Evolutionary conservation across 208 protist species (phyloP), one percentile per base, ranked within the genome.

Genomic region (Leishmania turanica): DNA sequence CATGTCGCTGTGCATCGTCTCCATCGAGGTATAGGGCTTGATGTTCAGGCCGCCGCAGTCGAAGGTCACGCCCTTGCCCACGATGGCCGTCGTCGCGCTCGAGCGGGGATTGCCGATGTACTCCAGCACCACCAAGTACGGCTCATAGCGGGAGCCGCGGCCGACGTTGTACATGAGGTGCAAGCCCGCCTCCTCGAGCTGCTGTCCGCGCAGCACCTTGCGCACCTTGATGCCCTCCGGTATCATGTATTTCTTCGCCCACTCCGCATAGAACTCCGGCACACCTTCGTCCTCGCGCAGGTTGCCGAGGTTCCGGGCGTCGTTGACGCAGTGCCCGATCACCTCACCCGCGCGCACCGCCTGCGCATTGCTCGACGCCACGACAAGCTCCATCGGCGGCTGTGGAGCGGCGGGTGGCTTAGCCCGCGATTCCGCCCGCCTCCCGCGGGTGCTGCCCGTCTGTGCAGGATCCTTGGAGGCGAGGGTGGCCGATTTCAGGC

Each of bases 1-100:
- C 96, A 98, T 98, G 79, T 98, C 97, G 53, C 88, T 90, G 85
- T 98, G 95, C 97, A 98, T 98, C 66, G 92, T 93, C 84, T 96
- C 92, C 97, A 98, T 98, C 34, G 91, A 91, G 0, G 88, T 92
- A 81, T 84, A 93, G 42, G 97, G 96, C 82, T 98, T 98, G 40
- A 98, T 53, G 79, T 94, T 96, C 49, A 98, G 89, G 56, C 97
- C 97, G 47, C 97, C 97, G 80, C 87, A 94, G 87, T 98, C 97
- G 78, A 97, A 98, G 17, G 95, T 98, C 70, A 98, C 93, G 60
- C 96, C 97, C 78, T 98, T 98, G 31, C 96, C 96, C 7, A 98
- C 94, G 13, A 96, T 78, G 54, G 89, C 92, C 27, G 89, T 93
- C 47, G 88, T 83, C 9, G 85, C 72, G 31, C 82, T 74, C 69